Conservation (phyloP, 176 grass and related monocot genomes). For the Otatea glauca region DNA sequence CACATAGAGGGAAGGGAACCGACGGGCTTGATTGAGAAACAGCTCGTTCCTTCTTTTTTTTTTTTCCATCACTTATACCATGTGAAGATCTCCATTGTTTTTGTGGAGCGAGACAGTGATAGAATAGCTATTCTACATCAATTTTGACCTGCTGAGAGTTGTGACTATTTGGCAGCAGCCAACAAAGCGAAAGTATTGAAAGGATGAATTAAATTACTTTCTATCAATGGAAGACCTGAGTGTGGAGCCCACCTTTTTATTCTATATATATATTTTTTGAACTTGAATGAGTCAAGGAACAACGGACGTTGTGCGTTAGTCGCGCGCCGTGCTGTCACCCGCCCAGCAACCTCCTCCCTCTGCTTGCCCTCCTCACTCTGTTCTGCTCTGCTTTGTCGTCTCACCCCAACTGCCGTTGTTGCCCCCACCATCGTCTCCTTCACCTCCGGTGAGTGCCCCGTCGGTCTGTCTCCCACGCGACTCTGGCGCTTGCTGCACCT, state of each 20-base stretch:
- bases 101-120: constrained; percentile 25
- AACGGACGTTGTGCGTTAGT: too few relatives aligned
- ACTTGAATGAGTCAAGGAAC: too few relatives aligned
- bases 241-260: background rate
- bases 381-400: too few relatives aligned
- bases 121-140: constrained; percentile 31
- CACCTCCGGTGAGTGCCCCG: too few relatives aligned
- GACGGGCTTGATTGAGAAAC: constrained; percentile 16
- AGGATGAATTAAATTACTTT: background rate
- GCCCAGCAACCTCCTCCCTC: too few relatives aligned
- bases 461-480: too few relatives aligned
- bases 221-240: background rate
- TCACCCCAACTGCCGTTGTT: too few relatives aligned
- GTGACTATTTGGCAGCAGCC: background rate
- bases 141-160: background rate
- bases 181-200: background rate
- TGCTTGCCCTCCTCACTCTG: too few relatives aligned
- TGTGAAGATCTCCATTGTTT: constrained; percentile 41
- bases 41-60: background rate
- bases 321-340: too few relatives aligned
- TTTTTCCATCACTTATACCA: background rate
- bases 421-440: too few relatives aligned
- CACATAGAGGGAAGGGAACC: constrained; percentile 20
- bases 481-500: too few relatives aligned
- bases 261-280: too few relatives aligned